Evolutionary conservation across 768 basidiomycete species (phyloP), one percentile per base, ranked within the genome.

Genomic region (Pulveroboletus ravenelii): DNA sequence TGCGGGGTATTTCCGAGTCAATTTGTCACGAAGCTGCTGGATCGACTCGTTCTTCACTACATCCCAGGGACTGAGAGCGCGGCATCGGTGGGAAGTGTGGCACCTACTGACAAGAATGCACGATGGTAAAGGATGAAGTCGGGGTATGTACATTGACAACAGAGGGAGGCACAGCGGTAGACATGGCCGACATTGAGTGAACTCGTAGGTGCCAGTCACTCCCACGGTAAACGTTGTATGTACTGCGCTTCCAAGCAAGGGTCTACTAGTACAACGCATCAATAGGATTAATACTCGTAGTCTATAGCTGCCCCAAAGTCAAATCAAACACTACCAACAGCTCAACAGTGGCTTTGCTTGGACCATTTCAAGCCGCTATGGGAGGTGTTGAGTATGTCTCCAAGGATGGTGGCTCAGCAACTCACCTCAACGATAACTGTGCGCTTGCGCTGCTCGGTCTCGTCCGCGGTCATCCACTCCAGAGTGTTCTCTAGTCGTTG

Each of bases 91-190:
- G 44, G 14, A 30, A 50, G 17, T 18, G 23, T 30, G 27, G 25
- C 45, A 50, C 49, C 39, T 44, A 72, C 85, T 66, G 62, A 87
- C 89, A 67, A 29, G 87, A 87, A 64, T 91, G 88, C 15, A 85
- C 70, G 32, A 91, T 74, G 3, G 87, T 80, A 58, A 90, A 83
- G 10, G 89, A 91, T 6, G 81, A 77, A 1, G 73, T 64, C 0
- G 89, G 90, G 0, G 90, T 90, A 58, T 92, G 90, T 18, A 91
- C 76, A 57, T 86, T 79, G 48, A 92, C 69, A 35, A 89, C 67
- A 17, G 78, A 62, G 1, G 76, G 77, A 31, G 53, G 6, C 14
- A 25, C 15, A 15, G 70, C 56, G 23, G 61, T 52, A 23, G 72
- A 53, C 69, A 68, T 72, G 41, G 31, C 5, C 6, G 32, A 34